Base-by-base conservation (phyloP, 2,329 filamentous ascomycete species). In the Coniochaeta sp. region DNA sequence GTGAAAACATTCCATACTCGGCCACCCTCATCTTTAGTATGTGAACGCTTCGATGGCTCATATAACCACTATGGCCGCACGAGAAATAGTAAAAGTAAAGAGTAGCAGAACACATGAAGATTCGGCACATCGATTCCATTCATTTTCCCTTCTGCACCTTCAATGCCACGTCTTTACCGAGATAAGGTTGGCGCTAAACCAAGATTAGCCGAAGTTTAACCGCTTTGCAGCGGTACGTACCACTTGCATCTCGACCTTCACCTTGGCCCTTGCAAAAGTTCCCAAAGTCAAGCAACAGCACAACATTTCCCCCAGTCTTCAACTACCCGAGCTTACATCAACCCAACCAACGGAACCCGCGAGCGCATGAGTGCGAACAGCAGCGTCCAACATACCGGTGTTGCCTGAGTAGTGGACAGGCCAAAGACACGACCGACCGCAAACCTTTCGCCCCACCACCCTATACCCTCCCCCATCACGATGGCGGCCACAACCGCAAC, bases 401-500 rank as follows among this genome's bases (percentile, higher is more conserved):
- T 42, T 8, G 38, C 22, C 38, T 24, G 20, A 42, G 22, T 42
- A 24, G 38, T 26, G 18, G 18, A 24, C 22, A 42, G 38, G 22
- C 38, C 3, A 9, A 14, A 9, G n/a, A n/a, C n/a, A n/a, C n/a
- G 9, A 24, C 5, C 3, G 18, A 42, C 38, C 38, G 20, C 38
- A 42, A 22, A 42, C 26, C 10, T 8, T 26, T 42, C 33, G 10
- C 38, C n/a, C n/a, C n/a, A n/a, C n/a, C n/a, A n/a, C n/a, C 38
- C 4, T 20, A 5, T 20, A 14, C 30, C 28, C 24, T 22, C 26
- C 18, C 45, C n/a, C 4, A n/a, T 20, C 12, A 48, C 45, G 16
- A 49, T 35, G 47, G 72, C 72, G 69, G 67, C 69, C 56, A 62
- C 66, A 42, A 64, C 65, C 60, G 63, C 66, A 57, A 69, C 73